Conservation (phyloP, 2,329 filamentous ascomycete species). For the Monilinia fructicola region DNA sequence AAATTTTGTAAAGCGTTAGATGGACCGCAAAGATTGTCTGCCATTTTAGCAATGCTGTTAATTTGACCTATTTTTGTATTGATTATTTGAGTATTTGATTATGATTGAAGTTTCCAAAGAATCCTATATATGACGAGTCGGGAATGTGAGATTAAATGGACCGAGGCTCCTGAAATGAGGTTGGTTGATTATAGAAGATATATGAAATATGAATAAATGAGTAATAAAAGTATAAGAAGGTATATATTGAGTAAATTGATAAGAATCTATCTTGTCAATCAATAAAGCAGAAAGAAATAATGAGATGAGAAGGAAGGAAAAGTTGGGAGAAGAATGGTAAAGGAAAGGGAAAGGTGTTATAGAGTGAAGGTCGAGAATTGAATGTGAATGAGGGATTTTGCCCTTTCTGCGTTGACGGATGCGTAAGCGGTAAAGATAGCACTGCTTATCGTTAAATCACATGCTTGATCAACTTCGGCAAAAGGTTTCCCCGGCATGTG, state of each 20-base stretch:
- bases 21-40: slow-evolving; percentile 67
- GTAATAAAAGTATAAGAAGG: no score
- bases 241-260: not conserved
- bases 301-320: not conserved
- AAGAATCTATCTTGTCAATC: not conserved
- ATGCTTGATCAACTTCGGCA: not conserved
- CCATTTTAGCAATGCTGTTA: slow-evolving; percentile 49
- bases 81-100: not conserved
- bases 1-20: slow-evolving; percentile 71
- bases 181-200: not conserved
- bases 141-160: slow-evolving; percentile 6
- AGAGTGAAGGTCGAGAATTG: not conserved
- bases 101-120: not conserved
- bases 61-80: not conserved
- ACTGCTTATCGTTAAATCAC: not conserved
- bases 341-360: not conserved
- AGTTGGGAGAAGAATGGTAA: not conserved
- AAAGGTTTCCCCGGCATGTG: not conserved
- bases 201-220: not conserved
- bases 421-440: slow-evolving; percentile 3
- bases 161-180: slow-evolving; percentile 12
- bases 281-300: not conserved
- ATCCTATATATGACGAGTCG: not conserved
- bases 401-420: not conserved
- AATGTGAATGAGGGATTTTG: slow-evolving; percentile 2